Evolutionary conservation across 2,329 filamentous ascomycete species (phyloP), one percentile per base, ranked within the genome.

Genomic region (Metarhizium brunneum): DNA sequence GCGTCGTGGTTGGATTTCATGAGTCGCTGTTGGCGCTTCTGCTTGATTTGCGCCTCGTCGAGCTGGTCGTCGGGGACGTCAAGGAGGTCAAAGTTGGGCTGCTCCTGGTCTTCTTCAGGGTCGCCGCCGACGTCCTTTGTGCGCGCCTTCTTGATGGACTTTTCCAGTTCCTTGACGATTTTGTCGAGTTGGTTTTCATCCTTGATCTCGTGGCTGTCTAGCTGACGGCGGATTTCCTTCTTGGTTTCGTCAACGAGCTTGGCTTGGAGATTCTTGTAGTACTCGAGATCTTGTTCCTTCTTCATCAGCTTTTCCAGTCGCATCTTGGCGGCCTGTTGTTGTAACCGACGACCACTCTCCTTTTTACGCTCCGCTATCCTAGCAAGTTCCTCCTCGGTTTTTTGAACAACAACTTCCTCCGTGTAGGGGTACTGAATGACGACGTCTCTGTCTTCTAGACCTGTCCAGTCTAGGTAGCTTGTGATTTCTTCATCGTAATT

Each of bases 241-340:
- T 97, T 99, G 48, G 86, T 92, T 62, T 89, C 83, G 29, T 86
- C 84, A 2, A 78, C 80, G 10, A 96, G 76, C 60, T 83, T 84
- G 38, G 76, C 70, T 65, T 95, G 90, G 4, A 99, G 74, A 57
- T 90, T 83, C 67, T 90, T 91, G 76, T 92, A 96, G 71, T 96
- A 96, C 63, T 95, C 92, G 1, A 97, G 75, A 68, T 97, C 92
- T 67, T 95, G 85, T 72, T 99, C 94, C 71, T 99, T 99, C 66
- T 89, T 88, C 68, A 97, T 90, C 50, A 99, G 77, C 65, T 95
- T 95, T 61, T 99, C 94, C 0, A 99, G 76, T 7, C 94, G 86
- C 90, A 96, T 96, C 71, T 96, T 97, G 10, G 92, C 92, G 0
- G 94, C 94, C 71, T 99, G 94, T 65, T 96, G 91, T 69, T 99